Base-by-base conservation (phyloP, 257 asterid genomes). In the Penstemon barbatus region DNA sequence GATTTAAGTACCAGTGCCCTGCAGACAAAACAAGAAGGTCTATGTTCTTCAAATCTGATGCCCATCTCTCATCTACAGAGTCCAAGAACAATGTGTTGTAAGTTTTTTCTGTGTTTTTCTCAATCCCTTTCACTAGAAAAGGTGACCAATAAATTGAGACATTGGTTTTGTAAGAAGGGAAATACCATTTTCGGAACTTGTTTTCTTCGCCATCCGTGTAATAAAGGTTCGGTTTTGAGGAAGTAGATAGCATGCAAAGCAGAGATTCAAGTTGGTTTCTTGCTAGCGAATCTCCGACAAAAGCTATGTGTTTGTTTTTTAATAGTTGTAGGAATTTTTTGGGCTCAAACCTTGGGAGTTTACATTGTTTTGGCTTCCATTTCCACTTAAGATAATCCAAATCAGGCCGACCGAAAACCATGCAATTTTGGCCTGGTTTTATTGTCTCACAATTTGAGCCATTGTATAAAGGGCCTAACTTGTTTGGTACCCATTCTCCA, bases 281-380 rank as follows among this genome's bases (percentile, higher is more conserved):
- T 1, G 96, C 98, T 3, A 92, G 51, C 0, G 98, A 92, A 53
- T 92, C 97, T 6, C 98, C 98, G 8, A 92, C 90, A 75, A 92
- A 92, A 5, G 88, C 97, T 9, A 92, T 69, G 76, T 82, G 87
- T 46, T 80, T 87, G 75, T 80, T 81, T 18, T 61, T 54, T 48
- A 84, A 44, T 57, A 81, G 73, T 15, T 56, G 9, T n/a, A 92
- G 96, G 82, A 92, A 92, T 0, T 48, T n/a, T 15, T 43, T 7
- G 3, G 98, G 89, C n/a, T 78, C 81, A 74, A 92, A 89, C 37
- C 79, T 71, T 3, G 90, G 88, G 10, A 92, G 88, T 5, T 65
- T 9, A 78, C 98, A 92, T 25, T 64, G 57, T 3, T 50, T 59
- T 9, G 96, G 98, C 43, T 64, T 74, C 98, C 98, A 92, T 66